Conservation (phyloP, 208 protist species). For the Angomonas ambiguus region DNA sequence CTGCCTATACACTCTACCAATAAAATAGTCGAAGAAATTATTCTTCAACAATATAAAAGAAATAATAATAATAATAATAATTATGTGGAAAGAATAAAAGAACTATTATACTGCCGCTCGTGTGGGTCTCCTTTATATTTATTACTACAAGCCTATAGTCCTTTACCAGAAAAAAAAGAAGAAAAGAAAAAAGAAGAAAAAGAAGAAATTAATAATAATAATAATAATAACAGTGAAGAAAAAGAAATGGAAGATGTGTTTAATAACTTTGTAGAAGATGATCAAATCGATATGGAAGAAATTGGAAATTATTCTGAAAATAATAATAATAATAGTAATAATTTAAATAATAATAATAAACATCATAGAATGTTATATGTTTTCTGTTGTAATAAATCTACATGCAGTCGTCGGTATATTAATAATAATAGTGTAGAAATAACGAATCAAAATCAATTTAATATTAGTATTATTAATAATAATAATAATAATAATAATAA, state of each 20-base stretch:
- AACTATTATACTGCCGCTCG: conserved; percentile 32
- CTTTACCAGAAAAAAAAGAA: conserved; percentile 29
- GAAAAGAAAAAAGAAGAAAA: neutral
- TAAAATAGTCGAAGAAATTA: neutral
- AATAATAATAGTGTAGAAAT: neutral
- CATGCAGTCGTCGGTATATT: conserved; percentile 58
- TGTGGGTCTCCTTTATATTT: conserved; percentile 69
- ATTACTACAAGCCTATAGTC: conserved; percentile 73
- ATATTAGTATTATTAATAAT: neutral
- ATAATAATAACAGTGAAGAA: neutral
- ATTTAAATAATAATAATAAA: neutral
- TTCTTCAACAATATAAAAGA: neutral
- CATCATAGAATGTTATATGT: conserved; percentile 85
- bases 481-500: conserved; percentile 2
- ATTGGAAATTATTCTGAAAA: neutral
- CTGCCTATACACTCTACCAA: neutral
- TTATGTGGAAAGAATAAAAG: neutral
- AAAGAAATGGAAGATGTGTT: neutral
- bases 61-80: conserved; percentile 9
- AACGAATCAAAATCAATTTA: too few species aligned
- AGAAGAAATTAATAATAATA: neutral
- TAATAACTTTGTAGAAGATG: neutral
- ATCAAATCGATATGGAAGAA: neutral
- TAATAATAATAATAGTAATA: neutral
- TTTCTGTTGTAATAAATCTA: conserved; percentile 66